These are phyloP conservation scores for Arxiozyma slooffiae DNA, from an alignment of 1,139 yeast genomes.

Conservation along the genomic window DNA sequence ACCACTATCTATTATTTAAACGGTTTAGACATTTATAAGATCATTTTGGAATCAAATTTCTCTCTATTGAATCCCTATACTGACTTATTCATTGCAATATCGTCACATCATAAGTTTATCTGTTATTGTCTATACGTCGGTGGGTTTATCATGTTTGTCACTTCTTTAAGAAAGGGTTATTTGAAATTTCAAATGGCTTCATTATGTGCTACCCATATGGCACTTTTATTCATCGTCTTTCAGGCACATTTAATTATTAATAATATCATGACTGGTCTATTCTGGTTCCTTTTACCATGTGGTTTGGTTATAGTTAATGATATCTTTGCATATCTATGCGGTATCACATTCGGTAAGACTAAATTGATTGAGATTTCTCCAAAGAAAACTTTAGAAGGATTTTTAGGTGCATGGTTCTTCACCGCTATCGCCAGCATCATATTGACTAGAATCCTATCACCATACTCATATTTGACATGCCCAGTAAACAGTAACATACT, in stretches of 20 bases:
- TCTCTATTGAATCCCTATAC: constrained; percentile 27
- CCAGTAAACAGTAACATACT: constrained; percentile 54
- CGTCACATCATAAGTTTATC: constrained; percentile 72
- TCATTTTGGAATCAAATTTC: constrained; percentile 38
- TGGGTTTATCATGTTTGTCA: constrained; percentile 85
- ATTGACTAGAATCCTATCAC: constrained; percentile 54
- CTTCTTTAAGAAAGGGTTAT: constrained; percentile 80
- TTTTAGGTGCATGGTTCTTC: constrained; percentile 94
- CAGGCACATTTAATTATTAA: constrained; percentile 91
- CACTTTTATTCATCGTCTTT: constrained; percentile 76
- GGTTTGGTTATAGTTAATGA: constrained; percentile 89
- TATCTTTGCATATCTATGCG: constrained; percentile 92
- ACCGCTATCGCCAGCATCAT: constrained; percentile 68
- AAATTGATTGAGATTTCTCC: constrained; percentile 91
- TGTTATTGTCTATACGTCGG: constrained; percentile 75
- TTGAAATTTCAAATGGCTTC: constrained; percentile 90
- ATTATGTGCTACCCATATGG: constrained; percentile 90
- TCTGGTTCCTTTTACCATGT: constrained; percentile 91
- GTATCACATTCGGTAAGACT: constrained; percentile 90
- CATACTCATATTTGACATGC: constrained; percentile 71
- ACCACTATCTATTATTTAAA: constrained; percentile 83
- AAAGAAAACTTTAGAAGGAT: constrained; percentile 95
- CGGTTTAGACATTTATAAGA: constrained; percentile 67
- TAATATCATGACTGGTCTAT: constrained; percentile 80
- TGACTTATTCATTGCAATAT: constrained; percentile 4